These are phyloP conservation scores for Russula olivacea DNA, from an alignment of 768 basidiomycete species.

Conservation along the genomic window DNA sequence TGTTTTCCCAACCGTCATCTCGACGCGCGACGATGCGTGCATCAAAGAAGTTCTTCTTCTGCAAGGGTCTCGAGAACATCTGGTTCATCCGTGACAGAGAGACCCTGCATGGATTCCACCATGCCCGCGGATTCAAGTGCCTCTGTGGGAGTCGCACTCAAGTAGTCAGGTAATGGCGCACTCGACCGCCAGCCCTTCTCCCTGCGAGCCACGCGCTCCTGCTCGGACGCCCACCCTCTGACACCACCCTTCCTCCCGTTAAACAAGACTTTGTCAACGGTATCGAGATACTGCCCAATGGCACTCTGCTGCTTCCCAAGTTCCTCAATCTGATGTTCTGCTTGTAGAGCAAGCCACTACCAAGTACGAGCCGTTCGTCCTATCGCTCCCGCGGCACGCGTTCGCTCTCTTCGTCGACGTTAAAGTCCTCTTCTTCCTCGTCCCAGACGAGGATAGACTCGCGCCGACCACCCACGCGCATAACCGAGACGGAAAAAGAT, in stretches of 20 bases:
- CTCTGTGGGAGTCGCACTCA: constrained; percentile 6
- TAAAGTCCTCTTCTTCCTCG: constrained; percentile 49
- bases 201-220: too few relatives aligned
- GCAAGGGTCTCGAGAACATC: too few relatives aligned
- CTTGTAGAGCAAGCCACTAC: constrained; percentile 71
- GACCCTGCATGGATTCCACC: too few relatives aligned
- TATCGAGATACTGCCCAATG: too few relatives aligned
- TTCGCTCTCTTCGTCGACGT: constrained; percentile 44
- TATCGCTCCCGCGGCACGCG: constrained; percentile 54
- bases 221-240: constrained; percentile 45
- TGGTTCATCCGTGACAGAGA: too few relatives aligned
- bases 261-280: constrained; percentile 71
- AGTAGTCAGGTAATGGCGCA: constrained; percentile 34
- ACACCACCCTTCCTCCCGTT: constrained; percentile 46
- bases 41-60: too few relatives aligned
- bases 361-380: constrained; percentile 77
- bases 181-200: constrained; percentile 44
- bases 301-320: constrained; percentile 60
- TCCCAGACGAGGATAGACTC: too few relatives aligned
- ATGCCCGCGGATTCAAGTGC: constrained; percentile 26
- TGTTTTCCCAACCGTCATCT: too few relatives aligned
- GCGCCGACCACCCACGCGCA: constrained; percentile 60
- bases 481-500: constrained; percentile 60
- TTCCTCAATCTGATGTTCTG: constrained; percentile 54
- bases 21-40: too few relatives aligned